Conservation (phyloP, 148 eudicot genomes). For the Rhododendron kiyosumense region DNA sequence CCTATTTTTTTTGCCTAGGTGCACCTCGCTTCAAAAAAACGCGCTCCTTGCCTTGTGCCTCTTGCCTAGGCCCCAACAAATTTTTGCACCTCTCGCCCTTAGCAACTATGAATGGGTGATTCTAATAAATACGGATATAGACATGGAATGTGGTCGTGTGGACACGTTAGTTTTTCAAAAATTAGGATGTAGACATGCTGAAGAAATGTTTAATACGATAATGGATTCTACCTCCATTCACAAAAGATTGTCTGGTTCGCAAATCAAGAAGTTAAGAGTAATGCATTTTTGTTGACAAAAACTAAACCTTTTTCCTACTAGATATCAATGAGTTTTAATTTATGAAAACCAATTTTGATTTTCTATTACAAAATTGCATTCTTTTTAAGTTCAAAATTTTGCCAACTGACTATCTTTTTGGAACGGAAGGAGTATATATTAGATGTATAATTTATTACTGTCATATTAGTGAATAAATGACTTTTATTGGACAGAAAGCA, state of each 20-base stretch:
- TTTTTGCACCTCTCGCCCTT: background rate
- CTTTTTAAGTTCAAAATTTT: background rate
- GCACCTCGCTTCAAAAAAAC: no score
- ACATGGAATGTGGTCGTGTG: background rate
- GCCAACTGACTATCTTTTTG: background rate
- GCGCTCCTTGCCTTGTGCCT: no score
- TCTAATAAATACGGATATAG: background rate
- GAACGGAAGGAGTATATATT: background rate
- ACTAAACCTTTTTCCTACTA: background rate
- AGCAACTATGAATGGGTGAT: background rate
- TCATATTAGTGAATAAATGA: background rate
- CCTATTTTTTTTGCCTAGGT: background rate
- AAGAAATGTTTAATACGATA: background rate
- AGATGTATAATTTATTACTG: background rate
- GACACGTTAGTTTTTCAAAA: background rate
- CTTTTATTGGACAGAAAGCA: background rate
- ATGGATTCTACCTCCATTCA: background rate
- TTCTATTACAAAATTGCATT: background rate
- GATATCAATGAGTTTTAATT: background rate
- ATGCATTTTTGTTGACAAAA: background rate
- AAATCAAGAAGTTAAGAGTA: background rate
- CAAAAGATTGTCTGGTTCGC: background rate
- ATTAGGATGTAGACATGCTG: background rate
- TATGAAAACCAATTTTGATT: background rate
- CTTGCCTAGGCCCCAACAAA: no score